Evolutionary conservation across 495 filamentous ascomycete species (phyloP).

Genomic region (Aspergillus haitiensis): DNA sequence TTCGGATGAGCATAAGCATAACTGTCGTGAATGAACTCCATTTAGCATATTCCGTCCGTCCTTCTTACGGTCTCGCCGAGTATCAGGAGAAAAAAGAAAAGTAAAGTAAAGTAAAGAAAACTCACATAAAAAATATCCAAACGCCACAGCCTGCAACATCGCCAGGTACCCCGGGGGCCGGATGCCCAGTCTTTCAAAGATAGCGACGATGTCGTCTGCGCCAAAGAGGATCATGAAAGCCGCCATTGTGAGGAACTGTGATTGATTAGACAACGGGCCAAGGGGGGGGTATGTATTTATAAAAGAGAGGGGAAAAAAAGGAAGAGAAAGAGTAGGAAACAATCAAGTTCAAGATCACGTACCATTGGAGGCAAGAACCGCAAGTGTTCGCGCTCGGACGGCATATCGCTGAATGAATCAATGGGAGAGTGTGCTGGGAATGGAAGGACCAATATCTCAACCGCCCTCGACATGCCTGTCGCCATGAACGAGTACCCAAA

Average conservation of each 20-base stretch:
- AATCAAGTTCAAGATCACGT: too few species aligned
- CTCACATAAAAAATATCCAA: constrained; percentile 1
- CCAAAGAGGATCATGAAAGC: not conserved
- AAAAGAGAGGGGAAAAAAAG: not conserved
- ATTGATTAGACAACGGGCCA: not conserved
- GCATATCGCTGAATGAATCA: not conserved
- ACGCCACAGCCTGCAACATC: not conserved
- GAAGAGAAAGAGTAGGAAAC: not conserved
- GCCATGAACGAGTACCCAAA: not conserved
- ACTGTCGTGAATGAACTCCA: not conserved
- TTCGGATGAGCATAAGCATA: not conserved
- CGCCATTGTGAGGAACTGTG: not conserved
- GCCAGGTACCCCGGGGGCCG: not conserved
- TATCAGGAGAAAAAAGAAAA: not conserved
- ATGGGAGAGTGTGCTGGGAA: not conserved
- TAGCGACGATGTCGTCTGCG: not conserved
- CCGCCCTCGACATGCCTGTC: not conserved
- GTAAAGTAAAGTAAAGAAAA: too few species aligned
- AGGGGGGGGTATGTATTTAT: not conserved
- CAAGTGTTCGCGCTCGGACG: not conserved
- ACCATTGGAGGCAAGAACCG: not conserved
- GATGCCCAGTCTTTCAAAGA: not conserved
- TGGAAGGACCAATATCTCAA: not conserved
- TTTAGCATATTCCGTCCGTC: not conserved
- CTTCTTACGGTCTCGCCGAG: not conserved